Evolutionary conservation across 306 rosid genomes (phyloP), one percentile per base, ranked within the genome.

Genomic region (Myrica gale): DNA sequence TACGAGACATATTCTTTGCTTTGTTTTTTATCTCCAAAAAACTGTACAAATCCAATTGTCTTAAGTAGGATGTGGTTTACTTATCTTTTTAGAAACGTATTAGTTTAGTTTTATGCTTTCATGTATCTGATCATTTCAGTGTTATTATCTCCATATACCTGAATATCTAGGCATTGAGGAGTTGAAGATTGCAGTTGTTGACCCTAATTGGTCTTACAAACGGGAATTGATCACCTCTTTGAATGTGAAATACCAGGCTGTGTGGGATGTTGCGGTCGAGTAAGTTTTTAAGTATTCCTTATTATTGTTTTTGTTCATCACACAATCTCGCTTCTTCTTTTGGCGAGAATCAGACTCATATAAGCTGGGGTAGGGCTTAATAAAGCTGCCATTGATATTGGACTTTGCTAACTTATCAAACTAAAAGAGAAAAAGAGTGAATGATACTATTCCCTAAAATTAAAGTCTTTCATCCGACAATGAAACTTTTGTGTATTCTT

Each of bases 81-180:
- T 58, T 7, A 77, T 55, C 13, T 77, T 39, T 46, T 74, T 50
- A 52, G 63, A 66, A 76, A 69, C 45, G 65, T 60, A 72, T 60
- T 68, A 71, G 66, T 77, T 55, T 74, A 12, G 76, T 37, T 57
- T 47, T 51, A 45, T 37, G 43, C 76, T 71, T 61, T 71, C 73
- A 53, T 41, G 66, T 69, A 19, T 13, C 56, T 66, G 61, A 48
- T 52, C 43, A 60, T 66, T 41, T 58, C 16, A 17, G 21, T 5
- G 44, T 79, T 19, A 42, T 76, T 32, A 32, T 32, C 37, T 32
- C 50, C 66, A 73, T 66, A 46, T 79, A 13, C 56, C 47, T 68
- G 17, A 82, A 77, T 80, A 61, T 81, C 60, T 79, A 94, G 98
- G 96, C 77, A 74, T 88, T 43, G 97, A 90, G 82, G 90, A 94